A percentile compares a stretch with the other conserved stretches of the same genome.
Conservation (phyloP, 78 protist species). For the Planoprotostelium fungivorum region DNA sequence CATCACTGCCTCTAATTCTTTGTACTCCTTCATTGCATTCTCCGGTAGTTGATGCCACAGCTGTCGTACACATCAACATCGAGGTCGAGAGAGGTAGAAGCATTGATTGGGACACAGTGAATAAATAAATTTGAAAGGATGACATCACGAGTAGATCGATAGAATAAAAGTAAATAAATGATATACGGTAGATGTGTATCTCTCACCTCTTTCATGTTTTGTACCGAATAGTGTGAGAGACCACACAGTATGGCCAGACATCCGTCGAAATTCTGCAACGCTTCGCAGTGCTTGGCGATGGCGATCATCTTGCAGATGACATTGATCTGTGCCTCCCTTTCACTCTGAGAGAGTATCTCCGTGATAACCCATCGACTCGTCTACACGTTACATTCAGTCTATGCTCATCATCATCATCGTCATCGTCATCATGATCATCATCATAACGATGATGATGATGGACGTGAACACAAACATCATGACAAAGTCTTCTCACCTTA, state of each 20-base stretch:
- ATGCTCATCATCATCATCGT: neutral
- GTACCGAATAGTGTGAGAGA: neutral
- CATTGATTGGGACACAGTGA: too few relatives aligned
- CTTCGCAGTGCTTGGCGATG: neutral
- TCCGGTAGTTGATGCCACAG: neutral
- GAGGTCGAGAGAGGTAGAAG: too few relatives aligned
- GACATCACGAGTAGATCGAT: too few relatives aligned
- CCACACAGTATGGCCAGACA: neutral
- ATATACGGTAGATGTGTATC: too few relatives aligned
- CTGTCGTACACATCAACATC: neutral
- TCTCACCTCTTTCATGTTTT: neutral
- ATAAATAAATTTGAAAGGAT: too few relatives aligned
- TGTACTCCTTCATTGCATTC: neutral
- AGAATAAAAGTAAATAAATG: too few relatives aligned
- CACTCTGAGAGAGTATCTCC: neutral
- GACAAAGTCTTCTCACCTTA: too few relatives aligned
- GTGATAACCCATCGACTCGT: neutral
- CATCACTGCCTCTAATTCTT: neutral
- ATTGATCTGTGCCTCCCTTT: neutral
- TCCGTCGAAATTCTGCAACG: neutral
- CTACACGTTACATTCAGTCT: neutral
- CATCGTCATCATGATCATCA: too few relatives aligned
- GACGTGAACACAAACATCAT: too few relatives aligned
- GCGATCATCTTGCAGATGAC: neutral
- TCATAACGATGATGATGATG: too few relatives aligned